These are phyloP conservation scores for Candida sithepensis DNA, from an alignment of 805 yeast genomes.

Conservation along the genomic window DNA sequence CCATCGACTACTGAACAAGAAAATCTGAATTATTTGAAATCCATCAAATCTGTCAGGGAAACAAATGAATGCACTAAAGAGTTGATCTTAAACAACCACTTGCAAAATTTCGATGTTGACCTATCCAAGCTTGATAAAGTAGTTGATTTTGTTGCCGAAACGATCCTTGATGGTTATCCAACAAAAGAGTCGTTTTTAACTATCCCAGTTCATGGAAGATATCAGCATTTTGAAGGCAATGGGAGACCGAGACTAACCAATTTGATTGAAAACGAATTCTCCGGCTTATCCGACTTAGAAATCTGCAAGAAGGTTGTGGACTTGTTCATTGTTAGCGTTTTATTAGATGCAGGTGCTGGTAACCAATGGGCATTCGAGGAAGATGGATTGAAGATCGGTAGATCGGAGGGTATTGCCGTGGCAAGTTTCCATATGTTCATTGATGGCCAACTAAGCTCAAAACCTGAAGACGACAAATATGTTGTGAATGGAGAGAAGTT, in stretches of 20 bases:
- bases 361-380: slow-evolving; percentile 51
- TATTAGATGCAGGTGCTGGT: slow-evolving; percentile 70
- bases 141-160: slow-evolving; percentile 42
- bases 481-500: slow-evolving; percentile 45
- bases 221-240: slow-evolving; percentile 61
- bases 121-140: slow-evolving; percentile 37
- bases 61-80: slow-evolving; percentile 42
- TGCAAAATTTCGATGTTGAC: slow-evolving; percentile 45
- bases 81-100: slow-evolving; percentile 34
- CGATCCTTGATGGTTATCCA: slow-evolving; percentile 44
- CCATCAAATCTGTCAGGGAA: slow-evolving; percentile 56
- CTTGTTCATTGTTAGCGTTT: slow-evolving; percentile 55
- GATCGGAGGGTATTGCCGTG: slow-evolving; percentile 66
- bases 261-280: slow-evolving; percentile 38
- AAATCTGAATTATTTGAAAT: slow-evolving; percentile 34
- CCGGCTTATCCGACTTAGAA: slow-evolving; percentile 32
- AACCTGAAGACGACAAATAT: slow-evolving; percentile 29
- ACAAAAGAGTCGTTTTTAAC: slow-evolving; percentile 33
- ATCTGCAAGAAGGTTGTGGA: slow-evolving; percentile 53
- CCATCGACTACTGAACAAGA: slow-evolving; percentile 9
- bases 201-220: slow-evolving; percentile 67
- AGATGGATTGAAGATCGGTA: slow-evolving; percentile 30
- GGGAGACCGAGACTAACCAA: slow-evolving; percentile 41
- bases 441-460: slow-evolving; percentile 40
- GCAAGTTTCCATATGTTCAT: slow-evolving; percentile 55